Percentiles rank a stretch among this genome's conserved stretches.
Conservation (phyloP, 345 rosid genomes). For the Sonneratia caseolaris region DNA sequence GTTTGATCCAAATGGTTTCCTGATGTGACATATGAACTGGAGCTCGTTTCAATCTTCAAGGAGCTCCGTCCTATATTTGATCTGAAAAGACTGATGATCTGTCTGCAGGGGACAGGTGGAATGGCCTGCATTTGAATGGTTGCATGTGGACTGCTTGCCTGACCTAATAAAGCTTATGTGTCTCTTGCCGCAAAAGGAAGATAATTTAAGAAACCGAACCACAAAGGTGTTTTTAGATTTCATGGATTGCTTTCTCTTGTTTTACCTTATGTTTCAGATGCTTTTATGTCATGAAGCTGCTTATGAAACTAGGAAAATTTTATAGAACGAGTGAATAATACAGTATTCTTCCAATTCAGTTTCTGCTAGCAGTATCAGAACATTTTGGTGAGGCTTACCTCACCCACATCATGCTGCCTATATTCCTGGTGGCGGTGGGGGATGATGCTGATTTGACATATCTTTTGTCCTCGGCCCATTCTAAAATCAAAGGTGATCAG, state of each 20-base stretch:
- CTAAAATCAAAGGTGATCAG: constrained; percentile 59
- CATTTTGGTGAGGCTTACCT: constrained; percentile 67
- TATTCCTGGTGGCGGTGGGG: constrained; percentile 79
- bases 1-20: neutral
- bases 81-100: constrained; percentile 3
- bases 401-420: constrained; percentile 75
- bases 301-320: neutral
- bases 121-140: constrained; percentile 94
- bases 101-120: constrained; percentile 54
- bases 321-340: constrained; percentile 8
- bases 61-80: neutral
- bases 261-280: neutral
- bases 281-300: neutral
- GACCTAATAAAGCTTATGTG: constrained; percentile 65
- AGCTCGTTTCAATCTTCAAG: neutral
- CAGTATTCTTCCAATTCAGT: constrained; percentile 41
- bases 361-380: constrained; percentile 65
- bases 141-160: constrained; percentile 85
- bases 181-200: constrained; percentile 85
- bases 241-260: constrained; percentile 6
- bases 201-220: constrained; percentile 65
- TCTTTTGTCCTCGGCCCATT: constrained; percentile 45
- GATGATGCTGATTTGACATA: constrained; percentile 63
- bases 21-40: neutral
- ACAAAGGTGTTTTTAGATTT: constrained; percentile 48